Evolutionary conservation across 805 yeast genomes (phyloP), one percentile per base, ranked within the genome.

Genomic region (Candida fluviatilis): DNA sequence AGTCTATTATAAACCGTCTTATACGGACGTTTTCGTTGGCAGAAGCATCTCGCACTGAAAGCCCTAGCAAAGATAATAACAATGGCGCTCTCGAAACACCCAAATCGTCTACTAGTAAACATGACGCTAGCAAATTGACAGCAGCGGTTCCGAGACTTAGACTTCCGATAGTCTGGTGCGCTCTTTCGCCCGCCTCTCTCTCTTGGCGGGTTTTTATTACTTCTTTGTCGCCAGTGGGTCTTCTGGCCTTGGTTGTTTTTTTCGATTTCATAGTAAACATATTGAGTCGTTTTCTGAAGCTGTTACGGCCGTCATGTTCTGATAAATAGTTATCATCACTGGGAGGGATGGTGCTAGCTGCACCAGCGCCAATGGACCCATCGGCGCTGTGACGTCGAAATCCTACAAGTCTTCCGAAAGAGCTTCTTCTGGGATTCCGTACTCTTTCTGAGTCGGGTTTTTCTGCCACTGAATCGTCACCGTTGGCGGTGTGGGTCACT

Each of bases 71-170:
- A 13, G 85, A 82, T 28, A 89, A 60, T 29, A 93, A 58, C 24
- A 91, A 68, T 1, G 99, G 96, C 0, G 95, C 93, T 43, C 96
- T 75, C 39, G 81, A 75, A 3, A 75, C 72, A 1, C 85, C 87
- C 47, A 73, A 76, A 42, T 87, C 95, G 56, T 89, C 96, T 37
- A 78, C 75, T 33, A 81, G 68, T 43, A 93, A 77, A 27, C 81
- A 74, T 1, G 95, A 78, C 4, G 93, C 88, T 4, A 88, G 69
- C 40, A 88, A 68, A 40, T 86, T 64, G 0, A 87, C 81, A 2
- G 86, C 83, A 0, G 96, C 90, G 10, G 82, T 70, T 8, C 85
- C 95, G 4, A 84, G 64, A 5, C 75, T 49, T 41, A 86, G 62
- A 18, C 84, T 50, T 11, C 58, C 58, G 10, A 69, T 46, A 28